Base-by-base conservation (phyloP, 2,329 filamentous ascomycete species). In the Fusarium avenaceum region DNA sequence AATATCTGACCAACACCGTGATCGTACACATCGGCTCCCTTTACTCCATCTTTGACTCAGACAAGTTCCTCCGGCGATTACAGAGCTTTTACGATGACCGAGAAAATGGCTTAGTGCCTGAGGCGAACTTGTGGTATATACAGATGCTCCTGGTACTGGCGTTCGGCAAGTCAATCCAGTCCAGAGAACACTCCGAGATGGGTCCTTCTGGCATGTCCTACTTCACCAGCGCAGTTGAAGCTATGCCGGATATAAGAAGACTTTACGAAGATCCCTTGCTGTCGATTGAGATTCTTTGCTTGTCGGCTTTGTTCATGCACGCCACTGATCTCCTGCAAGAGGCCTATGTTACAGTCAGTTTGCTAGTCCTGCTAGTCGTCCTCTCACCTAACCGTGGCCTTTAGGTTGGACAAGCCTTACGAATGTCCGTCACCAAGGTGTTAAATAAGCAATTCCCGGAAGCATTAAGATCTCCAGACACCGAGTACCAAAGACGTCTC, bases 251-350 rank as follows among this genome's bases (percentile, higher is more conserved):
- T 19, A 56, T 70, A 26, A 58, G 68, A 17, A 50, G 64, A 13
- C 56, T 70, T 1, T 70, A 66, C 7, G 64, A 70, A 15, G 28
- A 66, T 13, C 67, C 68, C 11, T 20, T 70, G 4, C 28, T 70
- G 24, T 65, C 68, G 13, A 70, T 70, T n/a, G 68, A 70, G 48
- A 55, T 70, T 8, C 49, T 70, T 4, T 70, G 60, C 9, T 13
- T 71, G 15, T 40, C 60, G 8, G 51, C 68, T 9, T 55, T 71
- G 30, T 71, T 68, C 49, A 71, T 71, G 67, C 67, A 70, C 15
- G 68, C 68, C 7, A 62, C 67, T 1, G 64, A 70, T 46, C 49
- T 70, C 7, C 20, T 71, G 8, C 67, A 71, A 33, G 67, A 71
- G 28, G 65, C 64, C 11, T 71, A 71, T 15, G 64, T 70, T 7